Conservation (phyloP, 2,329 filamentous ascomycete genomes). For the Emydomyces testavorans region DNA sequence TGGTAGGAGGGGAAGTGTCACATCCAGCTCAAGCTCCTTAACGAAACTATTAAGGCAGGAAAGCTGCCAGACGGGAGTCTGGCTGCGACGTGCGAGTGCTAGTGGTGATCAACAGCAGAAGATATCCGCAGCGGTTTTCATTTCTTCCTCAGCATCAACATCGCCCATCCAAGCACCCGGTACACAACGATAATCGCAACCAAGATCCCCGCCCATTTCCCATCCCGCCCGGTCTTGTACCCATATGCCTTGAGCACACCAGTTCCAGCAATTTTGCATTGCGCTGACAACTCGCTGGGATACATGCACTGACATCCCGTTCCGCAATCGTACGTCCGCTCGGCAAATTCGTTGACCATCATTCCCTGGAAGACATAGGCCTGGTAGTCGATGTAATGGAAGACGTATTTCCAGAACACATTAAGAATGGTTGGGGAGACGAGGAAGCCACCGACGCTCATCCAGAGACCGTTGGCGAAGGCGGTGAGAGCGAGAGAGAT, state of each 20-base stretch:
- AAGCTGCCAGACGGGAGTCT: too few relatives aligned
- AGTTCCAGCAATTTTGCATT: constrained; percentile 60
- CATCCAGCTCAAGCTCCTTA: too few relatives aligned
- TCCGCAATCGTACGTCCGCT: constrained; percentile 53
- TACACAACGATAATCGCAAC: constrained; percentile 65
- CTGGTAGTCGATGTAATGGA: constrained; percentile 83
- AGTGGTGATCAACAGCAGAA: neutral
- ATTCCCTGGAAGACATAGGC: constrained; percentile 79
- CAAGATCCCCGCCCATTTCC: constrained; percentile 65
- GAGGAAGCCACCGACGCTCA: constrained; percentile 74
- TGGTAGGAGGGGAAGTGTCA: too few relatives aligned
- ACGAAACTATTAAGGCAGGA: too few relatives aligned
- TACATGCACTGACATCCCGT: constrained; percentile 59
- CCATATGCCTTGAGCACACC: constrained; percentile 60
- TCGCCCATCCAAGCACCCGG: constrained; percentile 55
- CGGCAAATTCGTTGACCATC: constrained; percentile 79
- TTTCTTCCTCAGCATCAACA: constrained; percentile 35
- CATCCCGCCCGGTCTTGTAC: constrained; percentile 52
- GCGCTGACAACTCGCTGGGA: constrained; percentile 45
- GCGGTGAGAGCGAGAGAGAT: constrained; percentile 66
- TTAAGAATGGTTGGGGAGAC: constrained; percentile 63
- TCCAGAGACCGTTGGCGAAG: constrained; percentile 83
- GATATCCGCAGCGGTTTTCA: neutral
- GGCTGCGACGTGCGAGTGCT: too few relatives aligned
- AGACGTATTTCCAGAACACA: constrained; percentile 74